Evolutionary conservation across 2,329 filamentous ascomycete species (phyloP).

Genomic region (Aspergillus sclerotialis): DNA sequence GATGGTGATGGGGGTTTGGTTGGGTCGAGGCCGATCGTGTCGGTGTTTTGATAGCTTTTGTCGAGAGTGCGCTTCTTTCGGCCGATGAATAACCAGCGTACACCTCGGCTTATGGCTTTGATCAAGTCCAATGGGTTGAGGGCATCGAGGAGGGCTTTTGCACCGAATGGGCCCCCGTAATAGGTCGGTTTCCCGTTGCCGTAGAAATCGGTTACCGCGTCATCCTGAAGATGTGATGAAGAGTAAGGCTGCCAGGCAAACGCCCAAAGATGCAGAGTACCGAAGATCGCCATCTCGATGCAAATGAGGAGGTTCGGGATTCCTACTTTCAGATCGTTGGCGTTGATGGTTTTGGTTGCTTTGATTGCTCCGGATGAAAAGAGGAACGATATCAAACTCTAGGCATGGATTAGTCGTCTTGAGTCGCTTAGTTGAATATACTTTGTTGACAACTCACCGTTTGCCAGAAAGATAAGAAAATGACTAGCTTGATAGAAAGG

Average conservation of each 20-base stretch:
- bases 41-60: slow-evolving; percentile 30
- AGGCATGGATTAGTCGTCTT: no score
- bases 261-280: slow-evolving; percentile 71
- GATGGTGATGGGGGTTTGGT: slow-evolving; percentile 6
- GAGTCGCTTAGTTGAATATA: no score
- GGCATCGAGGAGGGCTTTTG: slow-evolving; percentile 61
- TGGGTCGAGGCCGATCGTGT: slow-evolving; percentile 23
- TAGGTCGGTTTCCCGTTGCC: slow-evolving; percentile 46
- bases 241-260: slow-evolving; percentile 71
- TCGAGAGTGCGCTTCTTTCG: slow-evolving; percentile 44
- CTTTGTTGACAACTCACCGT: no score
- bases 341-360: slow-evolving; percentile 55
- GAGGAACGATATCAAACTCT: slow-evolving; percentile 55
- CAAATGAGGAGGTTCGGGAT: slow-evolving; percentile 72
- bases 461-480: slow-evolving; percentile 91
- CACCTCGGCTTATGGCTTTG: slow-evolving; percentile 69
- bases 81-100: slow-evolving; percentile 75
- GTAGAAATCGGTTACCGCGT: slow-evolving; percentile 37
- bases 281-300: slow-evolving; percentile 77
- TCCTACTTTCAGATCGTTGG: slow-evolving; percentile 72
- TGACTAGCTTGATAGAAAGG: slow-evolving; percentile 79
- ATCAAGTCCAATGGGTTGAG: slow-evolving; percentile 77
- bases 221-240: slow-evolving; percentile 39
- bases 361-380: slow-evolving; percentile 58
- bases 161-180: slow-evolving; percentile 57